Evolutionary conservation across 495 filamentous ascomycete species (phyloP), one percentile per base, ranked within the genome.

Genomic region (Aspergillus diversus): DNA sequence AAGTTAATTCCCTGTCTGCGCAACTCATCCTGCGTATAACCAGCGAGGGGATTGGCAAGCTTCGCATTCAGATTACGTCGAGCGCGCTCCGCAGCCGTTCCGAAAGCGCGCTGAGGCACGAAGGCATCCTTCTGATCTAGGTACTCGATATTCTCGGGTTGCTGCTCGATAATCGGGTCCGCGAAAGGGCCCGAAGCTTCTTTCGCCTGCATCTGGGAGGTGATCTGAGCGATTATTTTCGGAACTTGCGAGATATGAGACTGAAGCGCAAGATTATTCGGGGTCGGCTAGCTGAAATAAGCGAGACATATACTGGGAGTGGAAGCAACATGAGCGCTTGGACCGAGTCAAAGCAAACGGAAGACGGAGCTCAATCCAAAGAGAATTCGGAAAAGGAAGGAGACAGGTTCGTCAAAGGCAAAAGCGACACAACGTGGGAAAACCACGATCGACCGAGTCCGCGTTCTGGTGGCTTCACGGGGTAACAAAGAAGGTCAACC

Each of bases 21-120:
- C 15, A 95, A 75, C 63, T 88, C 82, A 7, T 83, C 77, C 48
- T 85, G 79, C 39, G 76, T 81, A 59, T 86, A 82, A 16, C 88
- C 89, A 7, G 83, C 83, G 12, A 95, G 79, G 33, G 91, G 91
- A 56, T 93, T 90, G 21, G 86, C 89, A 52, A 93, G 75, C 70
- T 84, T 86, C 13, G 84, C 84, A 50, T 85, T 84, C 39, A 83
- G 54, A 61, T 84, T 83, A 54, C 82, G 77, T 4, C 83, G 72
- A 11, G 78, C 79, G 13, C 75, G 81, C 64, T 86, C 83, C 16
- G 83, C 82, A 6, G 80, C 79, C 6, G 70, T 77, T 5, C 72
- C 69, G 13, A 71, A 55, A 17, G 70, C 59, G 57, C 67, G 74
- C 54, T 63, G 74, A 8, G 68, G 70, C 12, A 70, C 60, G 32